A percentile compares a stretch with the other conserved stretches of the same genome.
Evolutionary conservation across 2,329 filamentous ascomycete genomes (phyloP).

Genomic region (Aspergillus ochraceoroseus): DNA sequence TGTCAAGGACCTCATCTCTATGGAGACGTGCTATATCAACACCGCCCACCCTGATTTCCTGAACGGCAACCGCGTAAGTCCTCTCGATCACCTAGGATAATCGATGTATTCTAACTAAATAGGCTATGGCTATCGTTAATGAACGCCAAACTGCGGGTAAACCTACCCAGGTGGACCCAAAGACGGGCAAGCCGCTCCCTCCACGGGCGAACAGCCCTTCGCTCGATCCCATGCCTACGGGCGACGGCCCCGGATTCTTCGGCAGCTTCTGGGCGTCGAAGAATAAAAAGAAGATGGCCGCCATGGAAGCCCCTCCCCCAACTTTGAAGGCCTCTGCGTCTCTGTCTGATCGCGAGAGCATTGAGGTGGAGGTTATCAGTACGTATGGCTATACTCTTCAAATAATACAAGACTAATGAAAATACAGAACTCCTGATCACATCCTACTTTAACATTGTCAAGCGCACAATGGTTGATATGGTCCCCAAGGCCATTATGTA

Average conservation of each 20-base stretch:
- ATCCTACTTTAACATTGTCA: conserved; percentile 97
- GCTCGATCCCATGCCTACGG: conserved; percentile 47
- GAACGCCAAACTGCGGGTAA: conserved; percentile 77
- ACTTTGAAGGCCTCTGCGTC: conserved; percentile 91
- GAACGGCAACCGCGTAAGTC: conserved; percentile 77
- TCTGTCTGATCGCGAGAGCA: conserved; percentile 85
- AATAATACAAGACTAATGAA: conserved; percentile 15
- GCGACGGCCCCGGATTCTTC: conserved; percentile 73
- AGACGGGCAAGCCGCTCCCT: conserved; percentile 93
- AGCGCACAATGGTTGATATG: conserved; percentile 99
- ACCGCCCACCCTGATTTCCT: conserved; percentile 97
- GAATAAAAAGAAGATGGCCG: conserved; percentile 99
- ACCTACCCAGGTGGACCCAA: conserved; percentile 93
- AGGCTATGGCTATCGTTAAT: conserved; percentile 96
- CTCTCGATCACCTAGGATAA: not conserved
- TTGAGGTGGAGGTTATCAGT: conserved; percentile 99
- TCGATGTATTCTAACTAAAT: conserved; percentile 19
- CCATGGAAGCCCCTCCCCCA: conserved; percentile 92
- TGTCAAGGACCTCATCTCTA: conserved; percentile 82
- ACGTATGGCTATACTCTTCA: conserved; percentile 40
- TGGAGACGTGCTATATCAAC: conserved; percentile 98
- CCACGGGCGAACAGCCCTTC: conserved; percentile 72
- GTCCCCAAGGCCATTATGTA: conserved; percentile 99
- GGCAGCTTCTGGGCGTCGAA: conserved; percentile 98
- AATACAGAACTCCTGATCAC: conserved; percentile 79